These are phyloP conservation scores for Claviceps quebecensis DNA, from an alignment of 2,329 filamentous ascomycete genomes.

Conservation along the genomic window DNA sequence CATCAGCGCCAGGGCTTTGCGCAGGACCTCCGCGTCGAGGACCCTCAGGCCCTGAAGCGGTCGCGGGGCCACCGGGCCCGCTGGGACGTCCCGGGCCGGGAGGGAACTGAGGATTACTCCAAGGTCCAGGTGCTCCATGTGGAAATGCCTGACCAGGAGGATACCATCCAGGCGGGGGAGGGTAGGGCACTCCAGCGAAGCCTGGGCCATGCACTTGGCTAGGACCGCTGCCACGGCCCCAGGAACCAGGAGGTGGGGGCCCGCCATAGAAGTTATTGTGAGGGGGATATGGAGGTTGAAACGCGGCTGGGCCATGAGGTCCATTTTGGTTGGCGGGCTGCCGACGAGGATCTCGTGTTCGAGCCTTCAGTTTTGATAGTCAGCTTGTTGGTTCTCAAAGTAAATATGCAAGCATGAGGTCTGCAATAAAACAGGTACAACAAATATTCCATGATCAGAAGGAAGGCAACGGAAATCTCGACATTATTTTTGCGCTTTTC, in stretches of 20 bases:
- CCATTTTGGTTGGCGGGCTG: conserved; percentile 16
- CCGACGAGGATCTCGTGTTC: conserved; percentile 22
- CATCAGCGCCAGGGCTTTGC: conserved; percentile 21
- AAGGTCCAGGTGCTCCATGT: conserved; percentile 35
- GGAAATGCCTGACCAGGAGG: conserved; percentile 65
- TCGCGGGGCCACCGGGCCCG: conserved; percentile 24
- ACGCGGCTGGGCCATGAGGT: conserved; percentile 21
- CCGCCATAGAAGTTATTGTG: conserved; percentile 34
- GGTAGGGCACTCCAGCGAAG: conserved; percentile 65
- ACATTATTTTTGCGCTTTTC: conserved; percentile 92
- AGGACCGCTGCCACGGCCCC: conserved; percentile 37
- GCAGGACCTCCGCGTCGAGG: conserved; percentile 37
- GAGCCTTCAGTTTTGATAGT: conserved; percentile 21
- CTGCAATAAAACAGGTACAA: conserved; percentile 6
- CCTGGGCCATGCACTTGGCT: conserved; percentile 43
- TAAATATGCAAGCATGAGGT: neutral
- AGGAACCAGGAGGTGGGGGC: conserved; percentile 37
- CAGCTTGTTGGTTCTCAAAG: conserved; percentile 7
- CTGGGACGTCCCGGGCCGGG: conserved; percentile 25
- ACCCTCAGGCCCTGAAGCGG: conserved; percentile 47
- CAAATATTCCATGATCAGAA: conserved; percentile 54
- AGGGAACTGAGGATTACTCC: conserved; percentile 46
- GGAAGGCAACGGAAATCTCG: conserved; percentile 99
- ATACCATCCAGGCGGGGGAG: conserved; percentile 65
- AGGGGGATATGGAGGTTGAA: conserved; percentile 28